A percentile compares a stretch with the other conserved stretches of the same genome.
phyloP scores from a whole-genome alignment of 805 yeast genomes.

The Candida maesae region DNA sequence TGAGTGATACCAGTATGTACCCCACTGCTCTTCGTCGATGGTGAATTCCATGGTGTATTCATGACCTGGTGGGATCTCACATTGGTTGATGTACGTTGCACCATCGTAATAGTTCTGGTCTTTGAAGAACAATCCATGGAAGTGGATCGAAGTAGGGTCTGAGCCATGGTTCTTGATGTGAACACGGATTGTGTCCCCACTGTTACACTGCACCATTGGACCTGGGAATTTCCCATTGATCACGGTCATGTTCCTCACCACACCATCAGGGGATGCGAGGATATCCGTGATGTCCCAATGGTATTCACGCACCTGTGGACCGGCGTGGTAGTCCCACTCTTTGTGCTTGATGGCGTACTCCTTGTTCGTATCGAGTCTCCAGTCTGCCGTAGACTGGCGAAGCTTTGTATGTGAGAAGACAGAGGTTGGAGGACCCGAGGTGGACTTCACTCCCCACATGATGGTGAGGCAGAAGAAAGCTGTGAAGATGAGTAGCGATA shows the following conservation, averaged over 20 bases:
- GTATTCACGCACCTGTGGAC: constrained; percentile 24
- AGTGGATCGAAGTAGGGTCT: constrained; percentile 44
- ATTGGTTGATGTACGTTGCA: constrained; percentile 46
- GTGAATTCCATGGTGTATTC: constrained; percentile 40
- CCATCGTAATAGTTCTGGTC: constrained; percentile 49
- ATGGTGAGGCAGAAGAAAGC: constrained; percentile 4
- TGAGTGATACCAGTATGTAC: constrained; percentile 57
- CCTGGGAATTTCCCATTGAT: constrained; percentile 45
- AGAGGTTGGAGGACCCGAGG: constrained; percentile 9
- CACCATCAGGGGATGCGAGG: constrained; percentile 30
- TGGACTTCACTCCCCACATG: constrained; percentile 9
- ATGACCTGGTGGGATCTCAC: constrained; percentile 39
- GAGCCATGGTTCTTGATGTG: constrained; percentile 37
- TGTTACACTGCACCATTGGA: constrained; percentile 43
- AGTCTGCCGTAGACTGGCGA: constrained; percentile 6
- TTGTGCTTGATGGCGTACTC: constrained; percentile 22
- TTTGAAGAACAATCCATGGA: constrained; percentile 48
- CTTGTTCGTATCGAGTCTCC: constrained; percentile 28
- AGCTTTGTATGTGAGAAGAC: constrained; percentile 4
- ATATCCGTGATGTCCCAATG: constrained; percentile 22
- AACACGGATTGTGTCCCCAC: constrained; percentile 42
- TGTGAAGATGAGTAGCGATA: neutral
- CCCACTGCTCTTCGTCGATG: constrained; percentile 36
- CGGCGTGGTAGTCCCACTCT: constrained; percentile 21
- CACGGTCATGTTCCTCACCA: constrained; percentile 31